Evolutionary conservation across 805 yeast genomes (phyloP).

Genomic region (Lipomyces mesembrius): DNA sequence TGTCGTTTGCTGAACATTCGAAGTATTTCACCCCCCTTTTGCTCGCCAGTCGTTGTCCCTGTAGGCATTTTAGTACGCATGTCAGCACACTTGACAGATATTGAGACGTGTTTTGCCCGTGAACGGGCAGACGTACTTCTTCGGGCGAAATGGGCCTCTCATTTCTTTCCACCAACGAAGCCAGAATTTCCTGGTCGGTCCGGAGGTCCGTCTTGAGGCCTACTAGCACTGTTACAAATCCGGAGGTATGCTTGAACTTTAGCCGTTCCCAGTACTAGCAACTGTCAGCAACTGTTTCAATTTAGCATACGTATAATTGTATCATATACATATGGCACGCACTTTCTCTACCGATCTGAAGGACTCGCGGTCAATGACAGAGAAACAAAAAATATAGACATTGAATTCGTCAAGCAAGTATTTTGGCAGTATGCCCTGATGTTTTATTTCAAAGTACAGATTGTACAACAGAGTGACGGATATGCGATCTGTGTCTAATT

Average conservation of each 20-base stretch:
- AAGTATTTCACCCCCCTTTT: neutral
- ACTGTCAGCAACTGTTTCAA: neutral
- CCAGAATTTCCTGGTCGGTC: neutral
- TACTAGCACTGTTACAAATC: neutral
- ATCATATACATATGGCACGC: neutral
- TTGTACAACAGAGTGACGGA: neutral
- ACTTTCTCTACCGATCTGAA: neutral
- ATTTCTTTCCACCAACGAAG: neutral
- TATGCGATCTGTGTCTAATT: neutral
- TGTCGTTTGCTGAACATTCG: neutral
- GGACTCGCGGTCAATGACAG: neutral
- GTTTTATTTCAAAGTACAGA: neutral
- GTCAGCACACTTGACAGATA: neutral
- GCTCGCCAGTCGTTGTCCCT: slow-evolving; percentile 4
- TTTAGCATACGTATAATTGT: neutral
- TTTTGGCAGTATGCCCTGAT: neutral
- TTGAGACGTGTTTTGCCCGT: neutral
- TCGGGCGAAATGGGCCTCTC: neutral
- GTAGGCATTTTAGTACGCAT: neutral
- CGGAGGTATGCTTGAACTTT: neutral
- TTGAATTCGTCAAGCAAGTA: neutral
- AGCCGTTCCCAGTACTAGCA: neutral
- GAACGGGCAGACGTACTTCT: neutral
- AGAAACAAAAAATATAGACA: neutral
- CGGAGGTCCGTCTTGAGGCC: slow-evolving; percentile 1